Percentiles rank a stretch among this genome's conserved stretches.
phyloP scores from a whole-genome alignment of 1,284 basidiomycete species.

The Cryptococcus amylolentus region DNA sequence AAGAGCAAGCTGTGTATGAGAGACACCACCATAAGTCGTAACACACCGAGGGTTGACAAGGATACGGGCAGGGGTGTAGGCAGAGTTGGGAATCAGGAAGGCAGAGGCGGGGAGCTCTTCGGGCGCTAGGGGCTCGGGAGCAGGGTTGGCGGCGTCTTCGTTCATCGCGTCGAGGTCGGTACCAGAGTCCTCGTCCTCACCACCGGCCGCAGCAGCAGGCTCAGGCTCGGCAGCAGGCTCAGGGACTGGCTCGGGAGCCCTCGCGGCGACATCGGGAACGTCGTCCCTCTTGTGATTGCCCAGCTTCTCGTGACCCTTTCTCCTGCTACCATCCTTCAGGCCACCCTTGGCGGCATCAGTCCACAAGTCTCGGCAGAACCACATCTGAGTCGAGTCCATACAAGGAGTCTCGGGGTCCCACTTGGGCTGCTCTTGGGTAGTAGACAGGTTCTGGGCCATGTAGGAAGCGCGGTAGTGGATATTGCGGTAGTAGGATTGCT shows the following conservation, averaged over 20 bases:
- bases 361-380: slow-evolving; percentile 95
- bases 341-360: slow-evolving; percentile 71
- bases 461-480: slow-evolving; percentile 74
- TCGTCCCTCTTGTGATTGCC: slow-evolving; percentile 27
- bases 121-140: slow-evolving; percentile 43
- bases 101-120: slow-evolving; percentile 45
- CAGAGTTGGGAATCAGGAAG: slow-evolving; percentile 77
- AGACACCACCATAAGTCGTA: slow-evolving; percentile 92
- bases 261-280: slow-evolving; percentile 25
- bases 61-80: slow-evolving; percentile 80
- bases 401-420: slow-evolving; percentile 75
- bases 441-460: slow-evolving; percentile 71
- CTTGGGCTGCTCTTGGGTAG: slow-evolving; percentile 58
- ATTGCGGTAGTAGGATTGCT: slow-evolving; percentile 85
- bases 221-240: background rate
- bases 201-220: slow-evolving; percentile 37
- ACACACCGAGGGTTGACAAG: slow-evolving; percentile 91
- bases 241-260: slow-evolving; percentile 10
- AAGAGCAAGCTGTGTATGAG: slow-evolving; percentile 82
- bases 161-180: slow-evolving; percentile 87
- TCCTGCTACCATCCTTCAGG: slow-evolving; percentile 49
- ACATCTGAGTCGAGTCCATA: slow-evolving; percentile 88
- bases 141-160: slow-evolving; percentile 50
- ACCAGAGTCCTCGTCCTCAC: slow-evolving; percentile 62
- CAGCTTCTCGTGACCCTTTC: slow-evolving; percentile 23